A percentile compares a stretch with the other conserved stretches of the same genome.
Conservation (phyloP, 2,329 filamentous ascomycete species). For the Gnomoniopsis sp. region DNA sequence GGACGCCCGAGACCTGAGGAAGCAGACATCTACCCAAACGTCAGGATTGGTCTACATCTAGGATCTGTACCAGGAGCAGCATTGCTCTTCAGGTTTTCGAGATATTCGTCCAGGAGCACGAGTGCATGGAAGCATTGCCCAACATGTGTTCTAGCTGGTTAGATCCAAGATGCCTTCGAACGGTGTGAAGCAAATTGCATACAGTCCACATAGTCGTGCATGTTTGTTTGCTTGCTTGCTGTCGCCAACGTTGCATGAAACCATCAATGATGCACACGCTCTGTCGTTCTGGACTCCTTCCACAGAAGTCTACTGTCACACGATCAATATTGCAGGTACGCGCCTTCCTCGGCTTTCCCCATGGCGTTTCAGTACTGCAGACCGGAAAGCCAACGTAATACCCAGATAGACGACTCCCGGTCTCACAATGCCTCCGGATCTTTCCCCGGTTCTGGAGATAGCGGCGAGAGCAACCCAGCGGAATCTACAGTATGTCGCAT, state of each 20-base stretch:
- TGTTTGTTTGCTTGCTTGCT: slow-evolving; percentile 12
- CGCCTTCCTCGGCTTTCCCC: not conserved
- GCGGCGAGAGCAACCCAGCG: not conserved
- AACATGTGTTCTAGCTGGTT: not conserved
- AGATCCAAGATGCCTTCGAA: not conserved
- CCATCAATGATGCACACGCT: not conserved
- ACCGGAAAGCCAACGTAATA: not conserved
- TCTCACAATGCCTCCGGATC: not conserved
- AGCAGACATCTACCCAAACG: not conserved
- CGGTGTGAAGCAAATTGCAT: not conserved
- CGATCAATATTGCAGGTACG: not conserved
- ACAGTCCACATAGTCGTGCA: not conserved
- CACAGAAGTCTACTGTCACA: not conserved
- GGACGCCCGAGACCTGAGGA: not conserved
- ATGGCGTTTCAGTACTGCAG: not conserved
- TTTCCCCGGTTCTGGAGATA: not conserved
- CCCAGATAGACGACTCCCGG: not conserved
- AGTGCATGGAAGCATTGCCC: not conserved
- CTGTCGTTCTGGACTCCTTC: not conserved
- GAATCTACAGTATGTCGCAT: no score
- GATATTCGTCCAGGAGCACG: not conserved
- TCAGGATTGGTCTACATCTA: not conserved
- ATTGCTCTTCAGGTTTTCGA: not conserved
- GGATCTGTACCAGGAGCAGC: not conserved
- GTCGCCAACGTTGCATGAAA: not conserved